Percentiles rank a stretch among this genome's conserved stretches.
These are phyloP conservation scores for Fusarium nelsonii DNA, from an alignment of 2,329 filamentous ascomycete species.

Conservation along the genomic window DNA sequence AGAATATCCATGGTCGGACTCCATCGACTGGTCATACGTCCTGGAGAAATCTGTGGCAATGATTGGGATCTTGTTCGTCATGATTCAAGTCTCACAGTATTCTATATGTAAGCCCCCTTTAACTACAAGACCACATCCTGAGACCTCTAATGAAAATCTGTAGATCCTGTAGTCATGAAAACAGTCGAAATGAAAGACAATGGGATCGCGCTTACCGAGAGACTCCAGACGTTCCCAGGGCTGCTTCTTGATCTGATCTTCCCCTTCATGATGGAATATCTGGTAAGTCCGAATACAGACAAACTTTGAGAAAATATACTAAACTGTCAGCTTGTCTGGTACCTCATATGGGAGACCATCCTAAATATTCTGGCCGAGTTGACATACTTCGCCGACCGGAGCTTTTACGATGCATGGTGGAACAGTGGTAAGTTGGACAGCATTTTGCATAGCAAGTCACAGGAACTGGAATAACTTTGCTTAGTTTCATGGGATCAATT, in stretches of 20 bases:
- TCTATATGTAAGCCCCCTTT: constrained; percentile 68
- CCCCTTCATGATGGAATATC: constrained; percentile 82
- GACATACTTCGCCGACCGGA: constrained; percentile 81
- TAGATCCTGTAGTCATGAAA: constrained; percentile 76
- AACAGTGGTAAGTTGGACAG: constrained; percentile 60
- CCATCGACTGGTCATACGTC: constrained; percentile 80
- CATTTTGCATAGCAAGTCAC: not conserved
- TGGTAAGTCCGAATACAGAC: constrained; percentile 55
- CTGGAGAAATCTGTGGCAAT: constrained; percentile 77
- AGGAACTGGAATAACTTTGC: constrained; percentile 7
- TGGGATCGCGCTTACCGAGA: constrained; percentile 69
- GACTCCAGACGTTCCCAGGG: constrained; percentile 78
- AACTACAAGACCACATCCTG: not conserved
- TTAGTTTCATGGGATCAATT: constrained; percentile 78
- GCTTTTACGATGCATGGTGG: constrained; percentile 77
- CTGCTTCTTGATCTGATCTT: constrained; percentile 81
- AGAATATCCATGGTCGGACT: constrained; percentile 77
- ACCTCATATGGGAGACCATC: constrained; percentile 83
- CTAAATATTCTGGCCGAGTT: constrained; percentile 82
- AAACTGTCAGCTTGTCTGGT: constrained; percentile 71
- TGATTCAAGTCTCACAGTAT: constrained; percentile 82
- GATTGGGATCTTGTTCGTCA: constrained; percentile 79
- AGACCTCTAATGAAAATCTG: constrained; percentile 11
- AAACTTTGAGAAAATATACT: not conserved
- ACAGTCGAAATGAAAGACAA: constrained; percentile 76